Evolutionary conservation across 2,329 filamentous ascomycete genomes (phyloP).

Genomic region (Chaetomiaceae sp.): DNA sequence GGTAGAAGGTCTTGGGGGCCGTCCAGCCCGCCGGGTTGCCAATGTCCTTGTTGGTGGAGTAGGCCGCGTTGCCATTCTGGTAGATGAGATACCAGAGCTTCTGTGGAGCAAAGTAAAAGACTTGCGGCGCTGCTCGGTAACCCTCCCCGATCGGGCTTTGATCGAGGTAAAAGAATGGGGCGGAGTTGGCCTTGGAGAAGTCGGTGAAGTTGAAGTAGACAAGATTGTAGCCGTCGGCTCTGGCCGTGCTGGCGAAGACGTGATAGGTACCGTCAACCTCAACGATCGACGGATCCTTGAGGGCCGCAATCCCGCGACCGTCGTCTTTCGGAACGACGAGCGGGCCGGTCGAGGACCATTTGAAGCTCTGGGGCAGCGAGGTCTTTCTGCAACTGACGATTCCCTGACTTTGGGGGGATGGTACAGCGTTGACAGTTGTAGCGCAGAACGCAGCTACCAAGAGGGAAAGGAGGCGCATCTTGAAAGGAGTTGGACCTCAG

Average conservation of each 20-base stretch:
- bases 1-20: slow-evolving; percentile 34
- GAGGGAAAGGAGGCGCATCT: too few species aligned
- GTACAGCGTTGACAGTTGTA: too few species aligned
- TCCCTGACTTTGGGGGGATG: too few species aligned
- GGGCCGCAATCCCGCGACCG: slow-evolving; percentile 17
- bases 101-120: slow-evolving; percentile 40
- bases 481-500: too few species aligned
- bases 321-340: slow-evolving; percentile 22
- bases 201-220: slow-evolving; percentile 39
- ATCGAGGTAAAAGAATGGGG: slow-evolving; percentile 37
- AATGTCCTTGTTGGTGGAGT: slow-evolving; percentile 39
- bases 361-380: slow-evolving; percentile 3
- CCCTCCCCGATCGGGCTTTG: slow-evolving; percentile 34
- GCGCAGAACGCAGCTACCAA: too few species aligned
- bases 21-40: slow-evolving; percentile 37
- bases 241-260: slow-evolving; percentile 37
- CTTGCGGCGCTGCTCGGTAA: slow-evolving; percentile 37
- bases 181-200: slow-evolving; percentile 30
- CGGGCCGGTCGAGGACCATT: slow-evolving; percentile 20
- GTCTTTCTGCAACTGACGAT: too few species aligned
- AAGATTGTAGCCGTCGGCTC: slow-evolving; percentile 34
- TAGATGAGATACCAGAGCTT: slow-evolving; percentile 39
- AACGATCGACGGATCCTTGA: slow-evolving; percentile 27
- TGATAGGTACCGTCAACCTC: slow-evolving; percentile 32
- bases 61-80: slow-evolving; percentile 40